A percentile compares a stretch with the other conserved stretches of the same genome.
Conservation (phyloP, 2,329 filamentous ascomycete species). For the Microsporum canis region DNA sequence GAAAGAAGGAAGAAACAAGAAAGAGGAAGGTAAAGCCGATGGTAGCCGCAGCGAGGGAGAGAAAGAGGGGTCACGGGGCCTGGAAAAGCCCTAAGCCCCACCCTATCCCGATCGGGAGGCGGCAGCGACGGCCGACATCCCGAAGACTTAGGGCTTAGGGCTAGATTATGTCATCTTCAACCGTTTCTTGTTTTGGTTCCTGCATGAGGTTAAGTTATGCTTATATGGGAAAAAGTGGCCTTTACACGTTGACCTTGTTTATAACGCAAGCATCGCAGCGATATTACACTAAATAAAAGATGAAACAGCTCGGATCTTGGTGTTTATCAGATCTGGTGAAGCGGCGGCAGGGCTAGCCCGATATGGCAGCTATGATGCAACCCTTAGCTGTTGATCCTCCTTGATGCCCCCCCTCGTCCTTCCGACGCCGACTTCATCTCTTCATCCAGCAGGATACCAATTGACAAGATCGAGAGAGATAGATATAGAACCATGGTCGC, state of each 20-base stretch:
- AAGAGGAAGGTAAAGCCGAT: neutral
- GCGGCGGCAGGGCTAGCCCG: neutral
- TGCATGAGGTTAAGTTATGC: neutral
- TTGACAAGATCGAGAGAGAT: neutral
- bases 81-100: neutral
- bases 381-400: neutral
- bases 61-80: neutral
- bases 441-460: neutral
- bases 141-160: neutral
- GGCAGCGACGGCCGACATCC: neutral
- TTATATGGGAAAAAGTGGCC: neutral
- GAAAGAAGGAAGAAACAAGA: neutral
- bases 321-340: neutral
- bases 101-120: neutral
- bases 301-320: neutral
- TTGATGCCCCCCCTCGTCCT: neutral
- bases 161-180: neutral
- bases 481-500: slow-evolving; percentile 10
- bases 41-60: neutral
- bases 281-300: neutral
- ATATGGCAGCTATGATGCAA: neutral
- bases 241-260: too few relatives aligned
- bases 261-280: too few relatives aligned
- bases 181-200: neutral
- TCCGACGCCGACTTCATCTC: neutral